phyloP scores from a whole-genome alignment of 2,329 filamentous ascomycete species.

The Epichloe hybrida region DNA sequence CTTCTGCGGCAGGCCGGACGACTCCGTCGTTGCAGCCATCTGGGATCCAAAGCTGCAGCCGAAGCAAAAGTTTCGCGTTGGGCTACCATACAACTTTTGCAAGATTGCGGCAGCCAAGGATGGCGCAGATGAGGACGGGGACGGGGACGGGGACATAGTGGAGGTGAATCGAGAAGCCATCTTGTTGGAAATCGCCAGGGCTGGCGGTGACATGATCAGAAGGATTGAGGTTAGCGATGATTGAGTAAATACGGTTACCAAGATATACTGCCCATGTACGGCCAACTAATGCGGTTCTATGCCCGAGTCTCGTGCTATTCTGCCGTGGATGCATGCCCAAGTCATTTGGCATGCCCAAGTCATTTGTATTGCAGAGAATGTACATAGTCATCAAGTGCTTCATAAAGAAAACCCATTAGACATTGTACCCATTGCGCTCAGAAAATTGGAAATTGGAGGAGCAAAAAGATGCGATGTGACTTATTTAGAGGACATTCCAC shows the following conservation, averaged over 20 bases:
- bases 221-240: constrained; percentile 39
- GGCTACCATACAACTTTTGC: constrained; percentile 48
- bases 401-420: too few species aligned
- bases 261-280: too few species aligned
- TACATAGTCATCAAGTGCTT: neutral
- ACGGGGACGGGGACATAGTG: constrained; percentile 24
- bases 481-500: neutral
- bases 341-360: too few species aligned
- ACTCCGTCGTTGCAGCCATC: constrained; percentile 40
- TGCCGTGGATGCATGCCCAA: too few species aligned
- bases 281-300: too few species aligned
- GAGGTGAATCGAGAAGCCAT: constrained; percentile 55
- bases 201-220: constrained; percentile 54
- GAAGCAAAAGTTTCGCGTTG: constrained; percentile 52
- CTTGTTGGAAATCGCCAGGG: constrained; percentile 57
- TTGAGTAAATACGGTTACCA: neutral
- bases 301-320: too few species aligned
- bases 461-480: too few species aligned
- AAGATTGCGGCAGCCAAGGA: constrained; percentile 10
- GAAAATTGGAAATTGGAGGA: too few species aligned
- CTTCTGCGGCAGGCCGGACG: constrained; percentile 55
- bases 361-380: neutral
- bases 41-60: constrained; percentile 42
- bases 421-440: too few species aligned
- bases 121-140: constrained; percentile 22